A percentile compares a stretch with the other conserved stretches of the same genome.
These are phyloP conservation scores for Pythium rhizo-oryzae DNA, from an alignment of 352 stramenopile genomes.

Conservation along the genomic window DNA sequence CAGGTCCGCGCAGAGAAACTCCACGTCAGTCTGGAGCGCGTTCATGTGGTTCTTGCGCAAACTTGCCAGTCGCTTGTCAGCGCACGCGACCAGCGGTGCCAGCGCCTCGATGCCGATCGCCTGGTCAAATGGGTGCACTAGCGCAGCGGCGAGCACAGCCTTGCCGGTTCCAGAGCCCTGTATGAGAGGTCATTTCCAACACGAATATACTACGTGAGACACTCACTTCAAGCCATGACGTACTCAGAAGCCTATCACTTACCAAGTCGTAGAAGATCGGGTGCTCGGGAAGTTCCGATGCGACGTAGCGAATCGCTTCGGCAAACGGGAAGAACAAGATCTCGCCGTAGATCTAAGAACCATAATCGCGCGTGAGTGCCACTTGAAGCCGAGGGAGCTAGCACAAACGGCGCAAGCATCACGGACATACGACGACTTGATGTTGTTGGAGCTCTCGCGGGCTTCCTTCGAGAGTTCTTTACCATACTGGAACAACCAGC, in stretches of 20 bases:
- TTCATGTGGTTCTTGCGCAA: conserved; percentile 51
- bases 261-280: conserved; percentile 87
- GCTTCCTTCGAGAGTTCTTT: conserved; percentile 85
- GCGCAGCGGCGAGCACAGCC: conserved; percentile 72
- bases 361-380: background rate
- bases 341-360: conserved; percentile 76
- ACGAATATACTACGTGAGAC: no score
- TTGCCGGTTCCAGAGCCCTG: conserved; percentile 84
- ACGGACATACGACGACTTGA: conserved; percentile 81
- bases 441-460: conserved; percentile 73
- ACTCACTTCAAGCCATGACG: no score
- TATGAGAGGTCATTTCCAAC: background rate
- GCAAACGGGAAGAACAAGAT: conserved; percentile 88
- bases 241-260: background rate
- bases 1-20: conserved; percentile 73
- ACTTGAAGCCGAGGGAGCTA: background rate
- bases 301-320: conserved; percentile 66
- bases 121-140: conserved; percentile 82
- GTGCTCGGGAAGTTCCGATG: conserved; percentile 62
- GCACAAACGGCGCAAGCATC: background rate
- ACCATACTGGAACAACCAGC: conserved; percentile 52
- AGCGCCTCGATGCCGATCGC: conserved; percentile 83
- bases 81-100: conserved; percentile 71
- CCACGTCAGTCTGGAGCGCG: conserved; percentile 49
- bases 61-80: conserved; percentile 67